Evolutionary conservation across 148 eudicot species (phyloP).

Genomic region (Rhododendron mucronatum): DNA sequence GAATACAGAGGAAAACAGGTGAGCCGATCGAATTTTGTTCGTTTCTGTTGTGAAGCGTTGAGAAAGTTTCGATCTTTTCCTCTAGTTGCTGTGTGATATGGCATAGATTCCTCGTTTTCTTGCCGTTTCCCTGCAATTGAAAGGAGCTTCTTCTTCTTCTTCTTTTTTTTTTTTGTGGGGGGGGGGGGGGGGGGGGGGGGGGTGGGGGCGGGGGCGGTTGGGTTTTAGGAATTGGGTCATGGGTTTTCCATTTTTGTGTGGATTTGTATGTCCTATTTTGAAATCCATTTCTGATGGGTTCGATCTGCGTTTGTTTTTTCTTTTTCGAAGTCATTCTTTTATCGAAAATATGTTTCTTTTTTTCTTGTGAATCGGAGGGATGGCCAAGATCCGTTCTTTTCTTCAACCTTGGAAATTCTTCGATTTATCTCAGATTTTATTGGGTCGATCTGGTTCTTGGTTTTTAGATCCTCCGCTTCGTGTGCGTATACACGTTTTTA

Average conservation of each 20-base stretch:
- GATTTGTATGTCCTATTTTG: neutral
- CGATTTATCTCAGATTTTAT: conserved; percentile 5
- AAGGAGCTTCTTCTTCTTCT: neutral
- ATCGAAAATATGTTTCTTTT: neutral
- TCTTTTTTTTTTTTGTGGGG: neutral
- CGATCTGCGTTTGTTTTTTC: conserved; percentile 20
- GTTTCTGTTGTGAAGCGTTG: neutral
- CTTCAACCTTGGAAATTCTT: neutral
- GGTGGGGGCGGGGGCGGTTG: no score
- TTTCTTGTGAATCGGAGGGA: neutral
- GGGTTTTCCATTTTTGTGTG: neutral
- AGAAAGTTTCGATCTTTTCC: neutral
- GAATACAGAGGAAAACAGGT: conserved; percentile 6
- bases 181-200: no score
- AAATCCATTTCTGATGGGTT: conserved; percentile 10
- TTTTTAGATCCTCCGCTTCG: conserved; percentile 9
- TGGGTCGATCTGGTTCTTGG: neutral
- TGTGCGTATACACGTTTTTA: neutral
- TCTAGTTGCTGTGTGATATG: neutral
- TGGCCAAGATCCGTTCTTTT: conserved; percentile 12
- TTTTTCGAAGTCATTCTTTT: no score
- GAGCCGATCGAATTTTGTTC: conserved; percentile 1
- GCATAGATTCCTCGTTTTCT: neutral
- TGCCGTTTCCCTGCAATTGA: neutral
- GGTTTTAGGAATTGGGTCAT: neutral